Base-by-base conservation (phyloP, 139 green algal species). In the Coccomyxa sp. region DNA sequence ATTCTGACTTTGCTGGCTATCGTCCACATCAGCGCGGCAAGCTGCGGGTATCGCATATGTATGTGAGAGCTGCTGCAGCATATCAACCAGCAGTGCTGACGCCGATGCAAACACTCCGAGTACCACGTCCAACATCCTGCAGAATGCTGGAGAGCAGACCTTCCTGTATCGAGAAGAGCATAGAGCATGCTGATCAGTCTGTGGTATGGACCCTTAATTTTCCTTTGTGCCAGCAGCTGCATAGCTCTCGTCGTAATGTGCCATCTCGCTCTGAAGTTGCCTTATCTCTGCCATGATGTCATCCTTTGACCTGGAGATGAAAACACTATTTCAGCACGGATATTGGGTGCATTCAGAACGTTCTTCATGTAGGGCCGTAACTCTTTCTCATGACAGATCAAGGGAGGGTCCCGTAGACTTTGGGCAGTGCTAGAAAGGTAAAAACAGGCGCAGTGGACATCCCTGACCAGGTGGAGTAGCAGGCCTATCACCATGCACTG, bases 281-380 rank as follows among this genome's bases (percentile, higher is more conserved):
- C 82, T 79, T 37, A 91, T 90, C 79, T 92, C 86, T 27, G 44
- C 70, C 64, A 91, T 75, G 24, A 92, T 89, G 44, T 91, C 87
- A 36, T 89, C 87, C 79, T 91, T 92, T 29, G 82, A 87, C 64
- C 85, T 88, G 77, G 44, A 54, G 27, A 24, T 24, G 27, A 55
- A 18, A 77, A 5, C 55, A 76, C 16, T 10, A n/a, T 72, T 0
- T 34, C 72, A 1, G 12, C 31, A 6, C 6, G 7, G 70, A 8
- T 35, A 39, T 2, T 37, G 31, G 77, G 24, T 71, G 38, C 22
- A 24, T 36, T 8, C 9, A 41, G 18, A 37, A 24, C 27, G 27
- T 68, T 58, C 9, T 55, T 24, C 38, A 6, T n/a, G 38, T 36
- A 9, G 18, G 37, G 6, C 7, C 38, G 22, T 18, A n/a, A 22